Conservation (phyloP, 2,329 filamentous ascomycete genomes). For the Xylaria sp. region DNA sequence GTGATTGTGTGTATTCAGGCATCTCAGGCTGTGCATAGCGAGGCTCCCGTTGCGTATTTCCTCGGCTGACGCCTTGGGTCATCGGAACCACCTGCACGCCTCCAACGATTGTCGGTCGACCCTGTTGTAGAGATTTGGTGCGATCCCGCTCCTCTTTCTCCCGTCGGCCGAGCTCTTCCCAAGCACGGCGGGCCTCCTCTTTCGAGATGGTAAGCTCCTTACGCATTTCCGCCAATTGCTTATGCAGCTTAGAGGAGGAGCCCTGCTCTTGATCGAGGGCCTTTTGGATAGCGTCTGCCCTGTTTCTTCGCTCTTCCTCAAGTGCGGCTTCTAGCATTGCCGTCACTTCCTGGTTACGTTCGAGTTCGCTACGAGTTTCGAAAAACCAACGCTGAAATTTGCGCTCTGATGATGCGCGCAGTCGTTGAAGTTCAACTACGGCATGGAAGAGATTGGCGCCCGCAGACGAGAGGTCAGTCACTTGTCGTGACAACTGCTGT, state of each 20-base stretch:
- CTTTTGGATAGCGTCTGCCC: slow-evolving; percentile 73
- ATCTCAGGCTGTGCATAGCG: slow-evolving; percentile 51
- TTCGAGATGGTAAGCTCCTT: slow-evolving; percentile 95
- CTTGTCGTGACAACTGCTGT: slow-evolving; percentile 89
- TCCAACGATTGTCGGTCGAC: slow-evolving; percentile 87
- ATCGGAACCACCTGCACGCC: slow-evolving; percentile 96
- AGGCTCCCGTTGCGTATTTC: slow-evolving; percentile 58
- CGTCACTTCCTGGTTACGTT: slow-evolving; percentile 83
- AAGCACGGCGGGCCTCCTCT: slow-evolving; percentile 92
- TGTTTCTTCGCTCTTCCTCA: slow-evolving; percentile 77
- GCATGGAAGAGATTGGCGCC: slow-evolving; percentile 98
- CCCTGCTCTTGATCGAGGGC: slow-evolving; percentile 75
- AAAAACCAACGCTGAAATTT: slow-evolving; percentile 99
- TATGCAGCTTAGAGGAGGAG: slow-evolving; percentile 76
- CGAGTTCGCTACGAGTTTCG: slow-evolving; percentile 88
- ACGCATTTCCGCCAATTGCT: slow-evolving; percentile 87
- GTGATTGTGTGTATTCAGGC: slow-evolving; percentile 47
- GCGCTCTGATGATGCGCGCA: slow-evolving; percentile 93
- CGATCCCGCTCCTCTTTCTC: slow-evolving; percentile 94
- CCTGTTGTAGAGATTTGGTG: slow-evolving; percentile 84
- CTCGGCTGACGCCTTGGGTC: slow-evolving; percentile 75
- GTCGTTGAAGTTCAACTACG: slow-evolving; percentile 92
- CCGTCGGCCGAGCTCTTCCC: slow-evolving; percentile 93
- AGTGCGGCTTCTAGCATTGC: slow-evolving; percentile 81
- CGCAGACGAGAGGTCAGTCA: slow-evolving; percentile 95